Evolutionary conservation across 148 eudicot genomes (phyloP).

Genomic region (Chenopodium suecicum): DNA sequence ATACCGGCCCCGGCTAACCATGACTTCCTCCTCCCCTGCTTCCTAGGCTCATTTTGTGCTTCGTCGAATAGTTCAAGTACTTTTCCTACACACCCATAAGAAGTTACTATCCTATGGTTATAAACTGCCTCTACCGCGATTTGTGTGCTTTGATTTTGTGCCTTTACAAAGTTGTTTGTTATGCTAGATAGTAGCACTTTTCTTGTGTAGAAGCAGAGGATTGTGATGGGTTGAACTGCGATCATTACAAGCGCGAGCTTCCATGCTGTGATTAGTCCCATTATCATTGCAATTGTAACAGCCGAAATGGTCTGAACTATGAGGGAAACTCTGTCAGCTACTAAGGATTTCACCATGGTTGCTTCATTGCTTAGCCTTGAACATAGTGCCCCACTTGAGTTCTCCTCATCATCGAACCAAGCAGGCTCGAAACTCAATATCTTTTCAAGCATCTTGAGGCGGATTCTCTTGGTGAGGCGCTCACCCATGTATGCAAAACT

Average conservation of each 20-base stretch:
- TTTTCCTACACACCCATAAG: slow-evolving; percentile 59
- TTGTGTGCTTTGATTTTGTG: slow-evolving; percentile 75
- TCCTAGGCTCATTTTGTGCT: slow-evolving; percentile 83
- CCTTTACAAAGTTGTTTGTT: slow-evolving; percentile 55
- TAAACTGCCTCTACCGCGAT: slow-evolving; percentile 87
- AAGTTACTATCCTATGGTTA: slow-evolving; percentile 80
- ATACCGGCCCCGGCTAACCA: slow-evolving; percentile 87
- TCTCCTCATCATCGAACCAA: slow-evolving; percentile 89
- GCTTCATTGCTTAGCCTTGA: slow-evolving; percentile 77
- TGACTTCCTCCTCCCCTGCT: slow-evolving; percentile 64
- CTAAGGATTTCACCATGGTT: slow-evolving; percentile 73
- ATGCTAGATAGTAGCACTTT: slow-evolving; percentile 67
- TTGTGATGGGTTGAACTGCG: slow-evolving; percentile 82
- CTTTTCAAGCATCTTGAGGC: slow-evolving; percentile 70
- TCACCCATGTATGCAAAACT: slow-evolving; percentile 86
- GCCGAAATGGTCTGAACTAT: slow-evolving; percentile 70
- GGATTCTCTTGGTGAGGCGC: slow-evolving; percentile 62
- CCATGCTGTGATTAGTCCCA: slow-evolving; percentile 84
- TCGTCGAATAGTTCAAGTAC: slow-evolving; percentile 70
- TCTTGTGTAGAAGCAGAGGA: slow-evolving; percentile 78
- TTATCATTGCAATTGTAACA: slow-evolving; percentile 67
- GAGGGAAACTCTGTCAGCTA: slow-evolving; percentile 76
- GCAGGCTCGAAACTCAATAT: slow-evolving; percentile 72
- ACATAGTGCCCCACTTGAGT: slow-evolving; percentile 71
- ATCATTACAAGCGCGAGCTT: slow-evolving; percentile 93